Base-by-base conservation (phyloP, 768 basidiomycete genomes). In the Tulasnella sp. region DNA sequence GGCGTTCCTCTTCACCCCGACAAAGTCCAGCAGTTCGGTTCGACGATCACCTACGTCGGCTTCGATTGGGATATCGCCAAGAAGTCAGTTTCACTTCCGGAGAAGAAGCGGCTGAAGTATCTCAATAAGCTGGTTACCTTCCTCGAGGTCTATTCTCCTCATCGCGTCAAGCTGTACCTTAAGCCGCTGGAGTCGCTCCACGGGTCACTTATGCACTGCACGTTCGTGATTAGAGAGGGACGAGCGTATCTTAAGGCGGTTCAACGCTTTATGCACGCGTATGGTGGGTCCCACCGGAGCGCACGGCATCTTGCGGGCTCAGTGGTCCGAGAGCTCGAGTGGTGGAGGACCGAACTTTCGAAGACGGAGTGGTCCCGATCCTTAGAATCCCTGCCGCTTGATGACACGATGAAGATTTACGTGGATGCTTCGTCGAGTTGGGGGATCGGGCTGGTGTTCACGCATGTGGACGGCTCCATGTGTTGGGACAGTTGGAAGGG, bases 141-240 rank as follows among this genome's bases (percentile, higher is more conserved):
- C 51, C 10, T 42, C 18, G 44, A 35, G 0, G 84, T 84, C 82
- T 83, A 84, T 55, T 83, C 83, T 46, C 74, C 57, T 10, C 44
- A 29, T 9, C 70, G 40, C 5, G 7, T 9, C 2, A 69, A 57
- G 2, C 70, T 46, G 5, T 70, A n/a, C 26, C 46, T 32, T 3
- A 57, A 26, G 75, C 80, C 78, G 10, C 81, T 81, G 61, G 15
- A 77, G 40, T 11, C 81, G 75, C 40, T 82, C 72, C 16, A 78
- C 77, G 20, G 80, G 51, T 48, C 78, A 32, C 0, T 82, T 79
- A 48, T 81, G 80, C 48, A 81, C 78, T 29, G 82, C 80, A 74
- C 48, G 16, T 81, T 77, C 15, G 79, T 73, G 6, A 74, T 40
- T 29, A 13, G 15, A 13, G 44, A 44, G 15, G 44, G 44, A 23